Conservation (phyloP, 495 filamentous ascomycete genomes). For the Tuber borchii region DNA sequence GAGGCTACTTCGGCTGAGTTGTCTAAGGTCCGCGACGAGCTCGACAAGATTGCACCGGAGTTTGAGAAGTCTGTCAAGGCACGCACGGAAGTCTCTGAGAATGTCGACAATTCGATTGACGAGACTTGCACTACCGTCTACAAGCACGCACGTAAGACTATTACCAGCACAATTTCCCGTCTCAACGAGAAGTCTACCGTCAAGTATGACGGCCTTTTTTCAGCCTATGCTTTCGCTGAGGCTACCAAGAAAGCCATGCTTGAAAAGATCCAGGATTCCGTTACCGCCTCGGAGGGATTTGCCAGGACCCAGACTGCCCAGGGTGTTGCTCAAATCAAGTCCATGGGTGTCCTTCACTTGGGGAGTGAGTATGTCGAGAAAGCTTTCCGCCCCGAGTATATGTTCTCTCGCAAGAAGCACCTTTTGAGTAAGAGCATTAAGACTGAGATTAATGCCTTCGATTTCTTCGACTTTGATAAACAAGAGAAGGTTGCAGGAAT, state of each 20-base stretch:
- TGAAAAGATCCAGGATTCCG: conserved; percentile 69
- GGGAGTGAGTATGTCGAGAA: conserved; percentile 77
- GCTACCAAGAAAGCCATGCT: conserved; percentile 89
- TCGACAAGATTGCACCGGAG: conserved; percentile 74
- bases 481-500: conserved; percentile 93
- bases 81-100: conserved; percentile 70
- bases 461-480: conserved; percentile 91
- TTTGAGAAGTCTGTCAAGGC: conserved; percentile 79
- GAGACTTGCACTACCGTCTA: conserved; percentile 78
- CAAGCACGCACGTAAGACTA: conserved; percentile 64
- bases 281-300: conserved; percentile 72
- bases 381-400: conserved; percentile 78
- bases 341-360: conserved; percentile 79
- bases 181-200: conserved; percentile 72
- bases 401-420: conserved; percentile 81
- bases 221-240: conserved; percentile 86
- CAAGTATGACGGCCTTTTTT: conserved; percentile 75
- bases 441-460: conserved; percentile 76
- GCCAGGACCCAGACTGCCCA: conserved; percentile 69
- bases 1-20: conserved; percentile 82
- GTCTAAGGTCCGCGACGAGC: conserved; percentile 70
- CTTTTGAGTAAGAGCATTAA: conserved; percentile 75
- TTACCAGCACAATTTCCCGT: conserved; percentile 63
- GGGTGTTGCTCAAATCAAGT: conserved; percentile 81
- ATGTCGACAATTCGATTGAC: conserved; percentile 75